Base-by-base conservation (phyloP, 257 asterid species). In the Pogostemon cablin region DNA sequence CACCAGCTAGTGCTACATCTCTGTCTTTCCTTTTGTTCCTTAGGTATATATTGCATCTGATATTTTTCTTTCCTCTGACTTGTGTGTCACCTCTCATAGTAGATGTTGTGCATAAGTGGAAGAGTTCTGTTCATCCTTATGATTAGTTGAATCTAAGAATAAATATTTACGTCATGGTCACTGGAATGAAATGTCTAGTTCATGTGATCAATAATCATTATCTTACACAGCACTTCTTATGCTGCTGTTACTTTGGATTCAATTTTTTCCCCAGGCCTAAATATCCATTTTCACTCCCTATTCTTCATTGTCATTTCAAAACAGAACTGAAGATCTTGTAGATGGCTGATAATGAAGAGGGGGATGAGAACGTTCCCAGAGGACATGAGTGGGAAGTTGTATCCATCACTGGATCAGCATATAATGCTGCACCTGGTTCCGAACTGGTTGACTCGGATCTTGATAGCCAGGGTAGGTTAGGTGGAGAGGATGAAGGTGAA, bases 381-480 rank as follows among this genome's bases (percentile, higher is more conserved):
- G 96, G 91, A 79, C 83, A 82, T 76, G 97, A 90, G 43, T 92
- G 98, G 98, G 98, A 92, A 78, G 97, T 88, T 52, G 96, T 92
- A 58, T 80, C 96, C 54, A 92, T 92, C 71, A 86, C 96, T 10
- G 92, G 85, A 39, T 92, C 98, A 35, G 78, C 90, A 60, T 90
- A 88, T 81, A 95, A 90, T 73, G 91, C 98, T 60, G 83, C 89
- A 38, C 93, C 93, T 75, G 87, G 84, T 78, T 83, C 86, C 0
- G 60, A 71, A 46, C 73, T 69, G 72, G 84, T 61, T 40, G 86
- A 71, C 12, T 25, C 75, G 41, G 78, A 75, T 72, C 78, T 76
- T 12, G 82, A 83, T 71, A 77, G 57, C 44, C 75, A 73, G 56
- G 72, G 56, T 52, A 74, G 56, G 52, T 69, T 72, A 3, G 82